Base-by-base conservation (phyloP, 352 stramenopile genomes). In the Phytopythium delawarense region DNA sequence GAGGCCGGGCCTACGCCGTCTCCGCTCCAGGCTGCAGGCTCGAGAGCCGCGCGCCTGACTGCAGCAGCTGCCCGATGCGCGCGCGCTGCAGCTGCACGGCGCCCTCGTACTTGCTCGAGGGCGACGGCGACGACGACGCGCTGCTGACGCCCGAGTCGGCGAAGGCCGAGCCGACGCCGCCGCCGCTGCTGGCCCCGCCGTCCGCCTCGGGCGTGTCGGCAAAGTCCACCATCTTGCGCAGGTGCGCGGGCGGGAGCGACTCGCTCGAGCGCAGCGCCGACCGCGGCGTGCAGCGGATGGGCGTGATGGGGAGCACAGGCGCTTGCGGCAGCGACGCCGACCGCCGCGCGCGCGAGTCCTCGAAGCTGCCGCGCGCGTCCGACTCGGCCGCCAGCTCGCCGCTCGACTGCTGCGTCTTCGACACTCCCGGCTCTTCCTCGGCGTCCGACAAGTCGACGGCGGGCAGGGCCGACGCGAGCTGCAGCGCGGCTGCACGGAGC, bases 61-160 rank as follows among this genome's bases (percentile, higher is more conserved):
- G 39, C 46, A 81, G 51, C 59, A 78, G 56, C 45, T 64, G 54
- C 13, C 64, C 63, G 39, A 79, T 72, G 32, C 37, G 50, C 46
- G 44, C 60, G 28, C 75, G 52, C 39, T 71, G 70, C 58, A 53
- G 65, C 44, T 42, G 46, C 52, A 81, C 71, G 21, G 57, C 55
- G 7, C 44, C 52, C 6, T 49, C 28, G 64, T 77, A 81, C 62
- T 75, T 76, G 40, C 57, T 48, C 30, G 71, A 63, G 15, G 73
- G 73, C 15, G 74, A 76, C 28, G 61, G 48, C 37, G 55, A 61
- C 59, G 39, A 57, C n/a, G 59, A 51, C 2, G 30, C 37, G 34
- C 55, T 61, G 40, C 55, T 61, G 20, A 21, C n/a, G 18, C n/a
- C 34, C 15, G 21, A 42, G 21, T 55, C 42, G 1, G 46, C 18